Conservation (phyloP, 1,284 basidiomycete genomes). For the Rhodotorula sp. region DNA sequence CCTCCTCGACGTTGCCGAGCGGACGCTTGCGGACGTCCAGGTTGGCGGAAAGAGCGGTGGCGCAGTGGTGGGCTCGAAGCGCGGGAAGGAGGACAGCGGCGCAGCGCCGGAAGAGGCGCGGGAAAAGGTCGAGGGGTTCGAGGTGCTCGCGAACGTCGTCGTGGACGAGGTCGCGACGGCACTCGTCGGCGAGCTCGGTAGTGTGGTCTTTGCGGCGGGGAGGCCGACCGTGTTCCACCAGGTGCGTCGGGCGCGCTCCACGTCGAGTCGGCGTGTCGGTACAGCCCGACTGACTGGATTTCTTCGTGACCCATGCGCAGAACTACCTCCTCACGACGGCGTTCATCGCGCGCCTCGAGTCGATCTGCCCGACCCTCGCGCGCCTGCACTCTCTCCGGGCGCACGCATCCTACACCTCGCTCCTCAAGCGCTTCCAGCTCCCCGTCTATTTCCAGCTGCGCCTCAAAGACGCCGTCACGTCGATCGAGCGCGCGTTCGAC, state of each 20-base stretch:
- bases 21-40: constrained; percentile 37
- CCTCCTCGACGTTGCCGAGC: constrained; percentile 75
- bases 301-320: constrained; percentile 51
- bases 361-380: constrained; percentile 71
- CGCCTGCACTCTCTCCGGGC: constrained; percentile 69
- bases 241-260: background rate
- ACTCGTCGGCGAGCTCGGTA: constrained; percentile 80
- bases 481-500: constrained; percentile 63
- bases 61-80: background rate
- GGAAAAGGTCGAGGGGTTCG: constrained; percentile 58
- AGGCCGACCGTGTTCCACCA: constrained; percentile 82
- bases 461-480: constrained; percentile 88
- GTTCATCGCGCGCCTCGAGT: constrained; percentile 82
- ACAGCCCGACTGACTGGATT: background rate
- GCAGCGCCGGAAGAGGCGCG: background rate
- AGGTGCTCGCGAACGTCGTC: constrained; percentile 80
- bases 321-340: constrained; percentile 79
- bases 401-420: constrained; percentile 69
- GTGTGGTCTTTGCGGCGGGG: constrained; percentile 82
- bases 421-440: constrained; percentile 88
- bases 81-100: background rate
- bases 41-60: background rate
- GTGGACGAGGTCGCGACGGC: constrained; percentile 79
- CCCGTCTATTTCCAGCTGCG: constrained; percentile 95
- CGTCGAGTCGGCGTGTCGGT: background rate